Percentiles rank a stretch among this genome's conserved stretches.
phyloP scores from a whole-genome alignment of 371 early-diverging fungal genomes.

The Zychaea mexicana region DNA sequence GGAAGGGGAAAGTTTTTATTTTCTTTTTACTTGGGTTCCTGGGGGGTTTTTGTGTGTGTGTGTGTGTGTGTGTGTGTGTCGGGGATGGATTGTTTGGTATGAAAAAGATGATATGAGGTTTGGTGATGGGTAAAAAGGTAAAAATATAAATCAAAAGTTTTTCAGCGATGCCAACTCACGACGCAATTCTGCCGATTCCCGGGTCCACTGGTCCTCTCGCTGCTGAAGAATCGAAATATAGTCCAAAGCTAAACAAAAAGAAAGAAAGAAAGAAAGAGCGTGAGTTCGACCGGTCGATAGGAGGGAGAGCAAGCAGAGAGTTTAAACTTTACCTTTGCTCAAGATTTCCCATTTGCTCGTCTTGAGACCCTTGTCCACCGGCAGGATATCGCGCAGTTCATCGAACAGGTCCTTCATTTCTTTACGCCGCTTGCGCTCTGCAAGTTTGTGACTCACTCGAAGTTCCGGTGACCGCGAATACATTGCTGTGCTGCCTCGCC shows the following conservation, averaged over 20 bases:
- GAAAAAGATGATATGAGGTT: neutral
- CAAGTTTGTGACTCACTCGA: constrained; percentile 72
- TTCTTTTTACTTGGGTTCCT: too few relatives aligned
- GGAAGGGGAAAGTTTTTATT: too few relatives aligned
- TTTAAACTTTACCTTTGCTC: constrained; percentile 19
- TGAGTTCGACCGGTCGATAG: neutral
- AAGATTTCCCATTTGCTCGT: constrained; percentile 83
- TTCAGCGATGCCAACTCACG: constrained; percentile 30
- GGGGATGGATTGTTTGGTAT: too few relatives aligned
- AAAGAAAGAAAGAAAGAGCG: too few relatives aligned
- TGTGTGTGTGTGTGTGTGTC: too few relatives aligned
- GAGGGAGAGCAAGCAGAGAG: neutral
- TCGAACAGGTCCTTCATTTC: constrained; percentile 86
- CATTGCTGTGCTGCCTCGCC: constrained; percentile 16
- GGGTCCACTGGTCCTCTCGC: constrained; percentile 8
- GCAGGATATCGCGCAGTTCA: constrained; percentile 67
- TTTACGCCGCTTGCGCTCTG: constrained; percentile 77
- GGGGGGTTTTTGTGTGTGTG: too few relatives aligned
- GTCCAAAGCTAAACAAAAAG: constrained; percentile 4
- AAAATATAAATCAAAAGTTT: neutral
- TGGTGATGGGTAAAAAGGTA: neutral
- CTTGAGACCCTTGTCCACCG: constrained; percentile 68
- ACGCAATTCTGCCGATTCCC: constrained; percentile 35
- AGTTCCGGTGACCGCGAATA: constrained; percentile 67
- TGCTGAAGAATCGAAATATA: constrained; percentile 7